A percentile compares a stretch with the other conserved stretches of the same genome.
Conservation (phyloP, 257 asterid species). For the Cruciata laevipes region DNA sequence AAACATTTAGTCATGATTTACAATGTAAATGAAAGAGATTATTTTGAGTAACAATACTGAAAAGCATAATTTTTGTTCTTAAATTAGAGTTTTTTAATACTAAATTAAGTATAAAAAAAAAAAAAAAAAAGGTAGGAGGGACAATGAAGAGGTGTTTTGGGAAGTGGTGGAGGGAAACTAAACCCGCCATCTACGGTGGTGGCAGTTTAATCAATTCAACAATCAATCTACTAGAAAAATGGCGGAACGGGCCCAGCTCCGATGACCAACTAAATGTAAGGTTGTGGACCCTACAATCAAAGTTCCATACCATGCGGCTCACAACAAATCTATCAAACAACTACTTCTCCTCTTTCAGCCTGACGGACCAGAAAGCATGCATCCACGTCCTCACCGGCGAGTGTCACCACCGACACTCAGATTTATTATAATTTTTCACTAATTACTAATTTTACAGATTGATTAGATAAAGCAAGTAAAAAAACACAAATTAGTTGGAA, state of each 20-base stretch:
- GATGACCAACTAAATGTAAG: constrained; percentile 20
- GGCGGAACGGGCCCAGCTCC: constrained; percentile 17
- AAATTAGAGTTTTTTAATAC: too few relatives aligned
- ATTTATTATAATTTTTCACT: background rate
- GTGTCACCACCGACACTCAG: constrained; percentile 48
- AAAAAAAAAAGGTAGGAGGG: background rate
- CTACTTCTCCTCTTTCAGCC: background rate
- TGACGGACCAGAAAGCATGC: background rate
- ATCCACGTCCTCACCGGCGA: background rate
- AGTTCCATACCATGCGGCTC: constrained; percentile 17
- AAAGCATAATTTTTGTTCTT: too few relatives aligned
- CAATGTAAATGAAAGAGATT: background rate
- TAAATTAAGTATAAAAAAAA: too few relatives aligned
- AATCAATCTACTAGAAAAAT: background rate
- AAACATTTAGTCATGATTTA: too few relatives aligned
- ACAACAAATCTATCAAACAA: constrained; percentile 18
- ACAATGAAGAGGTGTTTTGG: background rate
- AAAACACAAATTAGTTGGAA: background rate
- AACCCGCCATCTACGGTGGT: constrained; percentile 24
- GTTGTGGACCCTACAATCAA: constrained; percentile 22
- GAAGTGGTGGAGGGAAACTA: background rate
- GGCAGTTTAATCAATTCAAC: background rate
- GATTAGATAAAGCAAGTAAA: background rate
- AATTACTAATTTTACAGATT: too few relatives aligned
- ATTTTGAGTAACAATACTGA: too few relatives aligned